Conservation (phyloP, 2,329 filamentous ascomycete species). For the Monosporascus sp. region DNA sequence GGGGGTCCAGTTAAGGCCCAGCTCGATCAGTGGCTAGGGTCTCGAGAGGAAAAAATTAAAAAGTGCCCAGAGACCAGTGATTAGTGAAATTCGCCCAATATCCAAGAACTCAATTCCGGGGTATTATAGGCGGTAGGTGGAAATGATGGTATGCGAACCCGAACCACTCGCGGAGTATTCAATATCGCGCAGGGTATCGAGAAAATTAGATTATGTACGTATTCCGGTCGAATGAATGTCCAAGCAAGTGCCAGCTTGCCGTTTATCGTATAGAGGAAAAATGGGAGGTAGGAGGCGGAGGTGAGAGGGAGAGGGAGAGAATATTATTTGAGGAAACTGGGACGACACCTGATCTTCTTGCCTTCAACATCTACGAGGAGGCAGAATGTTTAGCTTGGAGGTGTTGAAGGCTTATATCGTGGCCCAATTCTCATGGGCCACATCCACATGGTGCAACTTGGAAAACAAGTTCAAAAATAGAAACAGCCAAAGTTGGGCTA, state of each 20-base stretch:
- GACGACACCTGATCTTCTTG: constrained; percentile 46
- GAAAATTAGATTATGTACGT: constrained; percentile 36
- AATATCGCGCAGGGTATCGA: constrained; percentile 21
- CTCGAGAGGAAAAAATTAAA: constrained; percentile 18
- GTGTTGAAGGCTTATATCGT: constrained; percentile 54
- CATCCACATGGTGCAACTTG: background rate
- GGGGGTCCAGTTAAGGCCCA: constrained; percentile 30
- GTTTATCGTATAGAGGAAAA: constrained; percentile 34
- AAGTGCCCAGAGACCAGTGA: constrained; percentile 27
- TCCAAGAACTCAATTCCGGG: constrained; percentile 20
- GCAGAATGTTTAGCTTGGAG: constrained; percentile 35
- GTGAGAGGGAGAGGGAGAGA: constrained; percentile 27
- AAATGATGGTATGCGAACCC: constrained; percentile 18
- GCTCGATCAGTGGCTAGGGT: constrained; percentile 27
- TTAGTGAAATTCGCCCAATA: constrained; percentile 26
- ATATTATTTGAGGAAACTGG: constrained; percentile 35
- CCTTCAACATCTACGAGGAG: constrained; percentile 38
- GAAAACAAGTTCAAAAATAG: background rate
- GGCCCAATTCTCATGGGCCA: constrained; percentile 38
- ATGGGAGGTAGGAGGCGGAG: constrained; percentile 28
- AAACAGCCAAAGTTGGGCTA: background rate
- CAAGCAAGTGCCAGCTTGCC: constrained; percentile 57
- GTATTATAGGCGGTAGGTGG: constrained; percentile 16
- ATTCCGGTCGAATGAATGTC: constrained; percentile 40
- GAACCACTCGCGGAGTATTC: constrained; percentile 16